phyloP scores from a whole-genome alignment of 306 rosid genomes.

The Castanea mollissima region DNA sequence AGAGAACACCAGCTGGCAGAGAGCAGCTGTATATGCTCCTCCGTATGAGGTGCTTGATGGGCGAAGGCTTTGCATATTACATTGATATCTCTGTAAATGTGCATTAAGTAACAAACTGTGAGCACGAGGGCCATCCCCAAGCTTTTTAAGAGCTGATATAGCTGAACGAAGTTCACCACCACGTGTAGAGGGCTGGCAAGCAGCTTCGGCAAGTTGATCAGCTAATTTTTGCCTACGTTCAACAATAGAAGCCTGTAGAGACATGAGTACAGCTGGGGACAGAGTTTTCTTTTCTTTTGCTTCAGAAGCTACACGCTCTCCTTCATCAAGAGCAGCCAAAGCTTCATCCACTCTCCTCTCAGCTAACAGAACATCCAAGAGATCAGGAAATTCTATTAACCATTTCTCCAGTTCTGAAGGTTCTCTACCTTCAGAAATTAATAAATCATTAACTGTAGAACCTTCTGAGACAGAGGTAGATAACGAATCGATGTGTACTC shows the following conservation, averaged over 20 bases:
- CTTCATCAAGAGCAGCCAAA: slow-evolving; percentile 83
- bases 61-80: slow-evolving; percentile 89
- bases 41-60: slow-evolving; percentile 98
- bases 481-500: slow-evolving; percentile 63
- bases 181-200: slow-evolving; percentile 97
- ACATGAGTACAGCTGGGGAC: slow-evolving; percentile 47
- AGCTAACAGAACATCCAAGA: slow-evolving; percentile 87
- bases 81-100: slow-evolving; percentile 83
- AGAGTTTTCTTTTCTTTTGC: slow-evolving; percentile 64
- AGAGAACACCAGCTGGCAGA: slow-evolving; percentile 92
- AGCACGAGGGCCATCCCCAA: slow-evolving; percentile 97
- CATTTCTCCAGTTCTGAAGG: slow-evolving; percentile 80
- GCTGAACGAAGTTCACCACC: slow-evolving; percentile 92
- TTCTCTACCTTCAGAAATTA: slow-evolving; percentile 53
- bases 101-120: slow-evolving; percentile 84
- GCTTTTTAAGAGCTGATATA: slow-evolving; percentile 85
- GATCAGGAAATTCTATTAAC: slow-evolving; percentile 93
- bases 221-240: slow-evolving; percentile 81
- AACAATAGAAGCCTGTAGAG: slow-evolving; percentile 65
- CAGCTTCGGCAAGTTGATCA: slow-evolving; percentile 99
- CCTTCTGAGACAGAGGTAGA: slow-evolving; percentile 55
- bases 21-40: slow-evolving; percentile 98
- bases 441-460: slow-evolving; percentile 36
- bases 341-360: slow-evolving; percentile 96
- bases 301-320: slow-evolving; percentile 74